Base-by-base conservation (phyloP, 2,329 filamentous ascomycete species). In the Sarocladiaceae sp. region DNA sequence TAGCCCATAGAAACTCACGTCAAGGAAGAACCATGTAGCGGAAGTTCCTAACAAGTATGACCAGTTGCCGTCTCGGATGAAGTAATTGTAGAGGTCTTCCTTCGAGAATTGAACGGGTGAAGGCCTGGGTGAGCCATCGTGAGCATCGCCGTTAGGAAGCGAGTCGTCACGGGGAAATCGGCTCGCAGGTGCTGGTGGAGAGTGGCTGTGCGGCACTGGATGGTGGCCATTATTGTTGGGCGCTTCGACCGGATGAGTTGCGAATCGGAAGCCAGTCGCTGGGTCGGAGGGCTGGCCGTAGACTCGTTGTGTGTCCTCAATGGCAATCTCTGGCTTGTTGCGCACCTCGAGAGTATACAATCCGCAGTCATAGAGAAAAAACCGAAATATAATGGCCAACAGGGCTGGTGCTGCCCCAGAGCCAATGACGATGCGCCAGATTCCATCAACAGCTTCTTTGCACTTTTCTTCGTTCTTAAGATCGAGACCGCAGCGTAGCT, bases 401-500 rank as follows among this genome's bases (percentile, higher is more conserved):
- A 83, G 68, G 3, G 82, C 83, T 0, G 84, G 84, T 0, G 86
- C 72, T 8, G 82, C 82, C 6, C 84, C 84, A 0, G 83, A 79
- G 2, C 82, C 84, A 56, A 86, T 79, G 26, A 87, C 80, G 60
- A 84, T 84, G 46, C 84, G 75, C 83, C 84, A 87, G 56, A 85
- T 80, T 1, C 75, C 78, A 56, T 87, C 83, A 2, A 86, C 60
- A 7, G 66, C 67, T 52, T 65, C 64, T 31, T 71, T 71, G 56
- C 76, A 79, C 53, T 76, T 71, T 7, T 71, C 66, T 7, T 74
- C 67, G 56, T 77, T 61, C 5, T 69, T 59, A 1, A 59, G 66
- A 56, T 78, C 71, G 35, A 79, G 66, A 17, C 44, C 44, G 17
- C 44, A 48, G n/a, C 44, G 44, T 17, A 48, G 22, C n/a, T 48